Conservation (phyloP, 805 yeast species). For the fission yeast (Schizosaccharomyces pombe) region DNA sequence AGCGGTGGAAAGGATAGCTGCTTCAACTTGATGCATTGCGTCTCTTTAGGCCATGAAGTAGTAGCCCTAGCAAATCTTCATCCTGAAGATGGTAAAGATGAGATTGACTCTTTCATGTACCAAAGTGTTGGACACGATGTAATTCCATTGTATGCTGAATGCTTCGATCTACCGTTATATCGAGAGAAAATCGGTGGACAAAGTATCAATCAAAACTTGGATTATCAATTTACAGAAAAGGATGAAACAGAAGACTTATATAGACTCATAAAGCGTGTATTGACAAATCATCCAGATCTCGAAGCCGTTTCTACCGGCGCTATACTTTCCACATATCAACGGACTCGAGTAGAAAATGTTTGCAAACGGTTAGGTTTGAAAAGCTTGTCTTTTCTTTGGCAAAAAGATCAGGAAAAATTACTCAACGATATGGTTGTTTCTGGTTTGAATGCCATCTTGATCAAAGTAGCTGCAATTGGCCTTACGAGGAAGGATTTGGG, state of each 20-base stretch:
- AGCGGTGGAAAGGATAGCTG: constrained; percentile 96
- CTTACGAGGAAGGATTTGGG: constrained; percentile 45
- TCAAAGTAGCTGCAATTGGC: constrained; percentile 89
- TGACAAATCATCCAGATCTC: constrained; percentile 29
- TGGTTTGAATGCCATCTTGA: constrained; percentile 50
- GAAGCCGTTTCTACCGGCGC: constrained; percentile 91
- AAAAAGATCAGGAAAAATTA: constrained; percentile 53
- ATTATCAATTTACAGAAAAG: constrained; percentile 38
- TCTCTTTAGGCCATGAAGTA: constrained; percentile 65
- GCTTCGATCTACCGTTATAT: constrained; percentile 61
- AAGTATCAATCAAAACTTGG: constrained; percentile 41
- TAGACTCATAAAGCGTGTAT: constrained; percentile 27
- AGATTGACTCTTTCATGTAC: constrained; percentile 86
- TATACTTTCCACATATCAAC: constrained; percentile 79
- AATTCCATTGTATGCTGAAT: constrained; percentile 36
- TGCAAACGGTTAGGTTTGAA: constrained; percentile 50
- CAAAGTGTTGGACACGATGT: constrained; percentile 90
- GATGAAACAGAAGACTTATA: constrained; percentile 81
- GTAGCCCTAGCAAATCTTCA: constrained; percentile 65
- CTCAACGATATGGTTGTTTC: constrained; percentile 61
- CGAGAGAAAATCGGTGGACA: constrained; percentile 39
- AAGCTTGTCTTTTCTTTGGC: constrained; percentile 69
- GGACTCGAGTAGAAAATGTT: constrained; percentile 81
- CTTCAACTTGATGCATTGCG: constrained; percentile 66
- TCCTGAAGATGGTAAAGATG: constrained; percentile 36